Base-by-base conservation (phyloP, 306 rosid genomes). In the Vachellia collinsii region DNA sequence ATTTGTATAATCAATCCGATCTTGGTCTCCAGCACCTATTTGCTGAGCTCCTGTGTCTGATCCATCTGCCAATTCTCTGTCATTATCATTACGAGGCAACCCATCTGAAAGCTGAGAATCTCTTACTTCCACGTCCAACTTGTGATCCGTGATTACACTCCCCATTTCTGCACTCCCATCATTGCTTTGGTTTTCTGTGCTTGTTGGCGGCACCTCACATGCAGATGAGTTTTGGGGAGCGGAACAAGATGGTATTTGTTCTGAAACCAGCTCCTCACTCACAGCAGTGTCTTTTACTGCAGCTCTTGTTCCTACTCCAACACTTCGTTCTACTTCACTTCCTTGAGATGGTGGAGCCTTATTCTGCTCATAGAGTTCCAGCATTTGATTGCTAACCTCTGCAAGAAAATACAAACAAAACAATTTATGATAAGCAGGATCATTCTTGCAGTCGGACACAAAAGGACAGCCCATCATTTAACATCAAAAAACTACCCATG, bases 301-400 rank as follows among this genome's bases (percentile, higher is more conserved):
- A 75, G 83, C 80, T 79, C 92, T 75, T 38, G 85, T 41, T 19
- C 91, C 89, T 66, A 86, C 89, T 25, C 86, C 93, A 59, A 87
- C 82, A 87, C 82, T 85, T 44, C 92, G 97, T 80, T 90, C 98
- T 13, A 86, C 89, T 80, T 93, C 98, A 70, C 88, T 91, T 78
- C 90, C 90, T 74, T 87, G 90, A 64, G 97, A 87, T 83, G 83
- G 94, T 47, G 96, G 93, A 70, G 88, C 78, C 72, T 91, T 87
- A 77, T 92, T 92, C 85, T 93, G 98, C 88, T 96, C 98, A 16
- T 93, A 93, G 42, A 93, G 93, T 87, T 96, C 99, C 89, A 96
- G 84, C 98, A 96, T 96, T 89, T 96, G 99, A 85, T 93, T 92
- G 93, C 99, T 92, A 74, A 96, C 97, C 87, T 96, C 99, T 96